Conservation (phyloP, 169 alveolate species). For the Amoebophrya sp. region DNA sequence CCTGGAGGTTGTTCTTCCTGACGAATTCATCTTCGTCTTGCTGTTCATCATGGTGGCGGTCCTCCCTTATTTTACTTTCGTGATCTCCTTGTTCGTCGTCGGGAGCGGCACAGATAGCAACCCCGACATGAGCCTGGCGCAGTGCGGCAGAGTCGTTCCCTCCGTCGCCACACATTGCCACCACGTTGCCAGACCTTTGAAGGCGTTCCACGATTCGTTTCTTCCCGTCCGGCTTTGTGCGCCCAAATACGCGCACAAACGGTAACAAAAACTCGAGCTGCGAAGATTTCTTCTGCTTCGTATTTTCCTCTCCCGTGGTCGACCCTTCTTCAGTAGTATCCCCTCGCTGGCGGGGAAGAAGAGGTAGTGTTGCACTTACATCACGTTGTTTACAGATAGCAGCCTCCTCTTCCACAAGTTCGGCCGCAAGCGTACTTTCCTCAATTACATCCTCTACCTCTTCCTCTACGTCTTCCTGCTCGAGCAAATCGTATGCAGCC, state of each 20-base stretch:
- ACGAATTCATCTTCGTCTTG: background rate
- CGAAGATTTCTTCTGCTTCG: no score
- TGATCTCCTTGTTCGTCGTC: no score
- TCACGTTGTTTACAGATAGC: no score
- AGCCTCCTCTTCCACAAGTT: no score
- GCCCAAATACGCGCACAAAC: background rate
- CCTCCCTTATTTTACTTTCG: no score
- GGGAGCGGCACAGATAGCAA: constrained; percentile 36
- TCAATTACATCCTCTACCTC: background rate
- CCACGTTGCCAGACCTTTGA: constrained; percentile 35
- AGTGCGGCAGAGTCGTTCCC: constrained; percentile 54
- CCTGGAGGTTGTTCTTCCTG: background rate
- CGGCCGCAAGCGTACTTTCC: background rate
- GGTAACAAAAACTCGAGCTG: background rate
- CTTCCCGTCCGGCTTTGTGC: constrained; percentile 30
- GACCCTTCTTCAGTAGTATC: background rate
- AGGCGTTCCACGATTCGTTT: constrained; percentile 33
- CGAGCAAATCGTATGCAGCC: background rate
- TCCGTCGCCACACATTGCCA: constrained; percentile 63
- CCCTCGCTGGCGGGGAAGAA: no score
- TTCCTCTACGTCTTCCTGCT: background rate
- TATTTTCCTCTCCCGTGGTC: background rate
- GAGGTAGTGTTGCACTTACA: no score
- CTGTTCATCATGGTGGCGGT: no score
- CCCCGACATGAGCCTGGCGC: constrained; percentile 50